Conservation (phyloP, 371 early-diverging fungal species). For the Nosema bombycis region DNA sequence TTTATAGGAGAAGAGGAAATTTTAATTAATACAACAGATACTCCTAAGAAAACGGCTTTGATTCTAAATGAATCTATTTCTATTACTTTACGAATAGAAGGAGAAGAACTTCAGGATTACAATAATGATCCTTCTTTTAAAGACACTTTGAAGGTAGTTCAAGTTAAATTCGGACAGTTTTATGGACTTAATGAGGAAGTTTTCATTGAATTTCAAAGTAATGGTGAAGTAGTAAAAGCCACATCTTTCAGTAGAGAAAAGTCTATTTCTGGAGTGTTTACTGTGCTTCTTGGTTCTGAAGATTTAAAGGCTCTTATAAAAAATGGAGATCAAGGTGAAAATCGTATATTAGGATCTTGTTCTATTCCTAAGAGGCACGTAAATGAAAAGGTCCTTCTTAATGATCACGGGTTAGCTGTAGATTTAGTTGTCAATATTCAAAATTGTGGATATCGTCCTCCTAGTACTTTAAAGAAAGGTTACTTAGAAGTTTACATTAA, state of each 20-base stretch:
- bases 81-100: constrained; percentile 33
- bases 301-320: constrained; percentile 43
- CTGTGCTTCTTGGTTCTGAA: constrained; percentile 38
- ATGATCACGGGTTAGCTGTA: constrained; percentile 22
- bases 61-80: constrained; percentile 41
- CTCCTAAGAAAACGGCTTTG: constrained; percentile 14
- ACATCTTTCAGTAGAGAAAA: constrained; percentile 29
- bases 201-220: constrained; percentile 35
- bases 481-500: constrained; percentile 54
- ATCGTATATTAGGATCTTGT: constrained; percentile 37
- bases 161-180: constrained; percentile 49
- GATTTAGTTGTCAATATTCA: constrained; percentile 31
- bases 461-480: constrained; percentile 29
- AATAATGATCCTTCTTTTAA: constrained; percentile 10
- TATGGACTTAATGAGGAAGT: constrained; percentile 42
- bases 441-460: constrained; percentile 20
- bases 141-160: constrained; percentile 45
- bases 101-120: constrained; percentile 25
- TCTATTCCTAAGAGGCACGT: constrained; percentile 42
- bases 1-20: constrained; percentile 52
- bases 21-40: constrained; percentile 15
- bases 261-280: constrained; percentile 37
- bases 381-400: constrained; percentile 34
- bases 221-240: constrained; percentile 8
- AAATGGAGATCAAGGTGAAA: constrained; percentile 28